A percentile compares a stretch with the other conserved stretches of the same genome.
phyloP scores from a whole-genome alignment of 345 rosid species.

The Eucalyptus urophylla region DNA sequence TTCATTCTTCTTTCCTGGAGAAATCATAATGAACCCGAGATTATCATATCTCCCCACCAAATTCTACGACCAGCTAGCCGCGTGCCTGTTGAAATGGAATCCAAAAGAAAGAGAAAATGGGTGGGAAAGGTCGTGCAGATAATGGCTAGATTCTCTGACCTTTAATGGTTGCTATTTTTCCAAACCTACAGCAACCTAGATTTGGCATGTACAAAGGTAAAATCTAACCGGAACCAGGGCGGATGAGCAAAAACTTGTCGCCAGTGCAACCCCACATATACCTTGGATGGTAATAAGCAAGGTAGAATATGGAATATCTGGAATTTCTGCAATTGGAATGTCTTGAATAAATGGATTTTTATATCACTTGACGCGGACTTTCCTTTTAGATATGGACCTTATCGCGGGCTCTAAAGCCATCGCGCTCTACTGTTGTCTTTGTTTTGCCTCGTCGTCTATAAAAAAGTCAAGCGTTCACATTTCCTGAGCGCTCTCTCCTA shows the following conservation, averaged over 20 bases:
- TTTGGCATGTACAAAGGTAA: background rate
- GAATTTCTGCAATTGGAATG: background rate
- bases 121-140: background rate
- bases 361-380: background rate
- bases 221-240: background rate
- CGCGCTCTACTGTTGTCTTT: background rate
- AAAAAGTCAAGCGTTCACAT: background rate
- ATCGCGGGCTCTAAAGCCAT: background rate
- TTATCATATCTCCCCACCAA: background rate
- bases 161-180: background rate
- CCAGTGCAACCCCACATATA: background rate
- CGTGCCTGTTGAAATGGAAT: background rate
- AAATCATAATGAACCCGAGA: background rate
- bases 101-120: background rate
- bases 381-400: background rate
- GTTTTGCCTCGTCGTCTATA: background rate
- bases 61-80: background rate
- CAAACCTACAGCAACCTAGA: background rate
- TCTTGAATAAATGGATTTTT: background rate
- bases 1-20: background rate
- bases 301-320: background rate
- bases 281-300: background rate
- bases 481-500: background rate
- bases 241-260: background rate
- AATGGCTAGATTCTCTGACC: background rate